Conservation (phyloP, 2,329 filamentous ascomycete genomes). For the Blastomyces gilchristii region DNA sequence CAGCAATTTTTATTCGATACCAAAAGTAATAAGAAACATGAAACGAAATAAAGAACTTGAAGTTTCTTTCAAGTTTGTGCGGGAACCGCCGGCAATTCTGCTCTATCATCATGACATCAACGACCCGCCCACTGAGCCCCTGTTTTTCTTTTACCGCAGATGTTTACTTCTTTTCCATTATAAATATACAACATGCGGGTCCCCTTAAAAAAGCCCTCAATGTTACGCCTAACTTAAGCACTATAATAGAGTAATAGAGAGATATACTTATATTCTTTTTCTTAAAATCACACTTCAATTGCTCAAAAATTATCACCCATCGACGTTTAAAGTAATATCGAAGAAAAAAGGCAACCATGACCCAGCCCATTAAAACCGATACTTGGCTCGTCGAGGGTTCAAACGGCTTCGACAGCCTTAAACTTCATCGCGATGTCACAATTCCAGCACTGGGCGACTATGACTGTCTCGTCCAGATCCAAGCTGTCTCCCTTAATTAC, state of each 20-base stretch:
- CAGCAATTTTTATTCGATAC: background rate
- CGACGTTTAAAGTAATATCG: background rate
- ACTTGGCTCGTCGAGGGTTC: background rate
- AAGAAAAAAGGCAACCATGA: background rate
- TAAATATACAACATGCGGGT: too few species aligned
- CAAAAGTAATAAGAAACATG: background rate
- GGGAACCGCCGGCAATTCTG: background rate
- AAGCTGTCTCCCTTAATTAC: constrained; percentile 43
- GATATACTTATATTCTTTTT: too few species aligned
- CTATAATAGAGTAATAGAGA: too few species aligned
- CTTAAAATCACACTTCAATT: background rate
- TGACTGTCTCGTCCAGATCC: constrained; percentile 59
- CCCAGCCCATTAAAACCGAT: background rate
- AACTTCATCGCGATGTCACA: background rate
- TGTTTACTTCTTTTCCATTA: background rate
- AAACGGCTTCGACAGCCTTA: constrained; percentile 8
- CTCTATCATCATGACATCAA: constrained; percentile 4
- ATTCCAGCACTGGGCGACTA: constrained; percentile 46
- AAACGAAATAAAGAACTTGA: background rate
- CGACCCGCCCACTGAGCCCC: background rate
- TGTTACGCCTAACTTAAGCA: too few species aligned
- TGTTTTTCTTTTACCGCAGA: background rate
- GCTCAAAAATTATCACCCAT: background rate
- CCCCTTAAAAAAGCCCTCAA: too few species aligned
- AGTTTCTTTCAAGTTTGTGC: background rate